Evolutionary conservation across 2,329 filamentous ascomycete genomes (phyloP).

Genomic region (Harringtonia lauricola): DNA sequence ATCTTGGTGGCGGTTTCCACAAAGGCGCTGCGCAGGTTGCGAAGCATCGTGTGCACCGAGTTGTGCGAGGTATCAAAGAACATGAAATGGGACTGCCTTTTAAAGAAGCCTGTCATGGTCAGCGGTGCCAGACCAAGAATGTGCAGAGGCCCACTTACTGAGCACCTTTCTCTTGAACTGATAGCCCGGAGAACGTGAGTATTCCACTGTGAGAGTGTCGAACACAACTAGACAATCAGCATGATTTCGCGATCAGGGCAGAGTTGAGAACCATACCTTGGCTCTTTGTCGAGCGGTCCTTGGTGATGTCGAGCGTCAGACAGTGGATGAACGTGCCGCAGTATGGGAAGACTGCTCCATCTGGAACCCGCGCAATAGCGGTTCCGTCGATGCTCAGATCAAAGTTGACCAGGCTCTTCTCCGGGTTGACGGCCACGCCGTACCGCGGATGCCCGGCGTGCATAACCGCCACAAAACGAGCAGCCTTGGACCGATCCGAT

Average conservation of each 20-base stretch:
- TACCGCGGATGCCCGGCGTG: conserved; percentile 67
- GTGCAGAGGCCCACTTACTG: conserved; percentile 29
- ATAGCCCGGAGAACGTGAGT: conserved; percentile 58
- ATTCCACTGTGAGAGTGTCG: conserved; percentile 71
- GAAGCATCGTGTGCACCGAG: conserved; percentile 51
- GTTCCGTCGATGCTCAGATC: conserved; percentile 44
- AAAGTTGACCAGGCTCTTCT: conserved; percentile 83
- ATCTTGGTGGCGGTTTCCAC: conserved; percentile 67
- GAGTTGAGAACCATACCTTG: conserved; percentile 27
- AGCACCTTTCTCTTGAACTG: conserved; percentile 73
- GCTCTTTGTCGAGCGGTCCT: conserved; percentile 45
- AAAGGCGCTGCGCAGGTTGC: conserved; percentile 69
- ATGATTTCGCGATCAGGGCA: too few relatives aligned
- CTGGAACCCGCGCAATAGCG: conserved; percentile 35
- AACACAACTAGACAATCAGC: conserved; percentile 35
- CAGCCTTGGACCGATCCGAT: conserved; percentile 53
- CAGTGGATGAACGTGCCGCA: conserved; percentile 75
- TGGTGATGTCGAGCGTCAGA: conserved; percentile 61
- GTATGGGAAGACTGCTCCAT: conserved; percentile 60
- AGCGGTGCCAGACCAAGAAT: background rate
- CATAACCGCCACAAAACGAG: conserved; percentile 68
- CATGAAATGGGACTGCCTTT: conserved; percentile 76
- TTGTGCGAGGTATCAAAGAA: conserved; percentile 77
- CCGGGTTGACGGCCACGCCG: conserved; percentile 64
- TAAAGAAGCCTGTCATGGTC: conserved; percentile 46